phyloP scores from a whole-genome alignment of 2,329 filamentous ascomycete species.

The Canariomyces notabilis region DNA sequence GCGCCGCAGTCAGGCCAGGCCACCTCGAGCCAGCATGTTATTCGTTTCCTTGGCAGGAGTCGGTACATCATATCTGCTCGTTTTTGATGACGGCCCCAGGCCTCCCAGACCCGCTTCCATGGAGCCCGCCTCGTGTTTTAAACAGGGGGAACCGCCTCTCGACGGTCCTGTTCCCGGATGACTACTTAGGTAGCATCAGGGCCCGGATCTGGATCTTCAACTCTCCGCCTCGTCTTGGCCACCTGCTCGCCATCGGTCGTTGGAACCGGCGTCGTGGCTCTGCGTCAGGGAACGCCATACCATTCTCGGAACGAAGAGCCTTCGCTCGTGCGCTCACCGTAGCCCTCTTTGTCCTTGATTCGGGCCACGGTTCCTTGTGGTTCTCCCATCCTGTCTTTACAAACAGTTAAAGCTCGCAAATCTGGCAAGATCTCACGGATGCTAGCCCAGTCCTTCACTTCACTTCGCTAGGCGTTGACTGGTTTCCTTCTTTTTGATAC shows the following conservation, averaged over 20 bases:
- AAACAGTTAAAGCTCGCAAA: neutral
- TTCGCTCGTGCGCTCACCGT: neutral
- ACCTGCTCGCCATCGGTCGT: slow-evolving; percentile 18
- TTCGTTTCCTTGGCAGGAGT: slow-evolving; percentile 21
- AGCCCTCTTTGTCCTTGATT: neutral
- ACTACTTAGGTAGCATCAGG: slow-evolving; percentile 18
- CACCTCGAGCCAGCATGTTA: slow-evolving; percentile 2
- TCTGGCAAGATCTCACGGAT: neutral
- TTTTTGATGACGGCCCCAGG: slow-evolving; percentile 5
- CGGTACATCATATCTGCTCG: slow-evolving; percentile 24
- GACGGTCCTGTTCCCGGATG: slow-evolving; percentile 8
- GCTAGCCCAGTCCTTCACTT: neutral
- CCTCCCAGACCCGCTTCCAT: slow-evolving; percentile 4
- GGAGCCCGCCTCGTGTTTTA: slow-evolving; percentile 3
- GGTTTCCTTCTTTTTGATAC: neutral
- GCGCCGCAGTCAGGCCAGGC: neutral
- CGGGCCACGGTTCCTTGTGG: slow-evolving; percentile 1
- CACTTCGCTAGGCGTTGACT: neutral
- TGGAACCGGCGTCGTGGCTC: slow-evolving; percentile 22
- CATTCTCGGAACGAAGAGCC: neutral
- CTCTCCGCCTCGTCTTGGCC: slow-evolving; percentile 17
- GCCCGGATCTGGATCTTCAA: slow-evolving; percentile 9
- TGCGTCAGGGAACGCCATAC: slow-evolving; percentile 16
- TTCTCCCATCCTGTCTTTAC: slow-evolving; percentile 4
- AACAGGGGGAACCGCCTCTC: slow-evolving; percentile 7